Evolutionary conservation across 1,284 basidiomycete species (phyloP).

Genomic region (Trichosporon inkin): DNA sequence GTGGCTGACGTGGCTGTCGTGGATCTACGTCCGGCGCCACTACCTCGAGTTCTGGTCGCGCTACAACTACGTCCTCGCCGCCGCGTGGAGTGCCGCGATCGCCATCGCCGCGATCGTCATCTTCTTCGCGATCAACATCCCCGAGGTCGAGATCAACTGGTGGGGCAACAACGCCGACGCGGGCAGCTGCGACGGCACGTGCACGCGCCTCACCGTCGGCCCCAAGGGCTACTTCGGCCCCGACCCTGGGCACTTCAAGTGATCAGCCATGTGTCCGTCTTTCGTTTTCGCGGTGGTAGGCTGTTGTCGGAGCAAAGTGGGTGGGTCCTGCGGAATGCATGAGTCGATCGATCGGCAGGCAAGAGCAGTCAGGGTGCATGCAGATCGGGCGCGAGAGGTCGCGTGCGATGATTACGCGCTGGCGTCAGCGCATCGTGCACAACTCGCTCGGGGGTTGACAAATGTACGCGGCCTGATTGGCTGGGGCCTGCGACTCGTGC

Average conservation of each 20-base stretch:
- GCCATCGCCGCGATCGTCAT: constrained; percentile 39
- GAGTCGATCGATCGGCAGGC: no score
- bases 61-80: constrained; percentile 45
- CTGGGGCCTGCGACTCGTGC: not conserved
- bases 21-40: constrained; percentile 33
- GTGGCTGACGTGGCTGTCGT: constrained; percentile 27
- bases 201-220: constrained; percentile 12
- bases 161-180: constrained; percentile 24
- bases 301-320: no score
- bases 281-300: no score
- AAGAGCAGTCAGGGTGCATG: no score
- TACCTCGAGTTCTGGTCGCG: constrained; percentile 43
- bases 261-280: no score
- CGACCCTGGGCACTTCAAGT: constrained; percentile 12
- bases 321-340: no score
- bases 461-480: not conserved
- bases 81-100: constrained; percentile 43
- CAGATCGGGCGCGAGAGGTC: no score
- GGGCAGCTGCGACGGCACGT: constrained; percentile 20
- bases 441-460: not conserved
- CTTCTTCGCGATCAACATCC: constrained; percentile 33
- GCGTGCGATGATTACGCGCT: no score
- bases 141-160: constrained; percentile 19
- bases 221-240: constrained; percentile 24
- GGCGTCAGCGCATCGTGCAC: constrained; percentile 3